A percentile compares a stretch with the other conserved stretches of the same genome.
Evolutionary conservation across 768 basidiomycete species (phyloP).

Genomic region (Pleurotus tuber-regium): DNA sequence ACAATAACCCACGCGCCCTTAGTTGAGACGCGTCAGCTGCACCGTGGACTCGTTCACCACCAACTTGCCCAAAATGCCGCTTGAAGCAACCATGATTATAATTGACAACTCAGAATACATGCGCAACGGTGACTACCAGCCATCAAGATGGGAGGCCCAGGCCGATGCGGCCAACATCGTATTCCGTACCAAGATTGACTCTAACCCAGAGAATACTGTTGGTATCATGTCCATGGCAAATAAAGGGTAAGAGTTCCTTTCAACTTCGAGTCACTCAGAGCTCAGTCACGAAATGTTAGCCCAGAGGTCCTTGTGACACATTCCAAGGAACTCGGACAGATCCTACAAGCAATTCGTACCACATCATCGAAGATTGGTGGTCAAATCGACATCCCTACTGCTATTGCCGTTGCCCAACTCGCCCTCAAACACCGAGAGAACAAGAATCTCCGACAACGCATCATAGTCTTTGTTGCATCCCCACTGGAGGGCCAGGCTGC

Average conservation of each 20-base stretch:
- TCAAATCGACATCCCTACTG: conserved; percentile 81
- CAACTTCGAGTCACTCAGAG: neutral
- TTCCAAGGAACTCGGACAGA: conserved; percentile 92
- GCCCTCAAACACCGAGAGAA: conserved; percentile 97
- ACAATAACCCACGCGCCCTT: neutral
- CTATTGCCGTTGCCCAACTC: conserved; percentile 91
- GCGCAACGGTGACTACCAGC: conserved; percentile 90
- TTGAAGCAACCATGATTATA: conserved; percentile 97
- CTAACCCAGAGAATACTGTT: conserved; percentile 97
- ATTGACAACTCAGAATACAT: conserved; percentile 98
- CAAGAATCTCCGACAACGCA: conserved; percentile 95
- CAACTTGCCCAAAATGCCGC: conserved; percentile 65
- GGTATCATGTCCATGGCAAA: conserved; percentile 99
- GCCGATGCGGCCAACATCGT: conserved; percentile 87
- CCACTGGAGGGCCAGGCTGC: conserved; percentile 72
- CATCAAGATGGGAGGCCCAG: conserved; percentile 88
- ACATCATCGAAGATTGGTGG: conserved; percentile 76
- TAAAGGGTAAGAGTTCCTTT: conserved; percentile 65
- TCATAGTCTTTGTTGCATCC: conserved; percentile 91
- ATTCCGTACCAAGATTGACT: conserved; percentile 90
- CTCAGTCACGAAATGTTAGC: conserved; percentile 35
- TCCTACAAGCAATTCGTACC: conserved; percentile 75
- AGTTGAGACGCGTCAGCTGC: conserved; percentile 11
- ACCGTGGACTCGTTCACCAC: conserved; percentile 11
- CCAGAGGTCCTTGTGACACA: conserved; percentile 97